Conservation (phyloP, 1,284 basidiomycete genomes). For the Ustilago shanxiensis region DNA sequence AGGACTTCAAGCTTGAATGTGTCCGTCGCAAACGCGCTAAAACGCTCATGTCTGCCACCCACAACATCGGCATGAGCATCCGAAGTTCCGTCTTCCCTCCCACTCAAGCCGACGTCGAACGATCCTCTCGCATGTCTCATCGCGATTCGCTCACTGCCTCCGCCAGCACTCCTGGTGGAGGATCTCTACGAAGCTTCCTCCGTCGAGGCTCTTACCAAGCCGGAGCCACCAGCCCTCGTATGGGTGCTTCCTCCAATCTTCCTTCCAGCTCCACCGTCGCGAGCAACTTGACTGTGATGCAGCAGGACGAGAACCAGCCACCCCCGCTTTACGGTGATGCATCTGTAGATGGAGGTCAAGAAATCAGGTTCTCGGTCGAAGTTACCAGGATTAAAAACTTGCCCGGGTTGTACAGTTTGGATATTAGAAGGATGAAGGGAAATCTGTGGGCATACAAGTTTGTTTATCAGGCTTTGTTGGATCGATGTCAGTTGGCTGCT, state of each 20-base stretch:
- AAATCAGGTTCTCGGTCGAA: constrained; percentile 68
- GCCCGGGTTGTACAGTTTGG: constrained; percentile 66
- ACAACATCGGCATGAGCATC: constrained; percentile 61
- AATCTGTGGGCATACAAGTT: constrained; percentile 69
- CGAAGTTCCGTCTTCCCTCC: constrained; percentile 64
- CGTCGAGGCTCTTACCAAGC: constrained; percentile 51
- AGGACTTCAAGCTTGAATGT: constrained; percentile 73
- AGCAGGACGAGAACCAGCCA: constrained; percentile 51
- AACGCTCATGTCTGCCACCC: constrained; percentile 62
- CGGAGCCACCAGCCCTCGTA: constrained; percentile 18
- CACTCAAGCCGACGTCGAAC: constrained; percentile 62
- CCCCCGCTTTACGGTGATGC: constrained; percentile 65
- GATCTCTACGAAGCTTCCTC: constrained; percentile 59
- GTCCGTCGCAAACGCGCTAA: constrained; percentile 63
- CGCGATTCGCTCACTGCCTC: constrained; percentile 36
- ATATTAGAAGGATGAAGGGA: constrained; percentile 68
- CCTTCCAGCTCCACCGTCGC: constrained; percentile 25
- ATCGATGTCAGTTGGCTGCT: constrained; percentile 46
- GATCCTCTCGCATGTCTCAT: constrained; percentile 45
- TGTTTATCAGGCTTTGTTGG: constrained; percentile 64
- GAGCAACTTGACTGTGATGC: constrained; percentile 13
- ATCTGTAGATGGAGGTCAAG: constrained; percentile 65
- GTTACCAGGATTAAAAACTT: constrained; percentile 67
- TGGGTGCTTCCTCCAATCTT: constrained; percentile 11
- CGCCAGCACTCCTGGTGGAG: constrained; percentile 38